Percentiles rank a stretch among this genome's conserved stretches.
Conservation (phyloP, 495 filamentous ascomycete species). For the Parathielavia appendiculata region DNA sequence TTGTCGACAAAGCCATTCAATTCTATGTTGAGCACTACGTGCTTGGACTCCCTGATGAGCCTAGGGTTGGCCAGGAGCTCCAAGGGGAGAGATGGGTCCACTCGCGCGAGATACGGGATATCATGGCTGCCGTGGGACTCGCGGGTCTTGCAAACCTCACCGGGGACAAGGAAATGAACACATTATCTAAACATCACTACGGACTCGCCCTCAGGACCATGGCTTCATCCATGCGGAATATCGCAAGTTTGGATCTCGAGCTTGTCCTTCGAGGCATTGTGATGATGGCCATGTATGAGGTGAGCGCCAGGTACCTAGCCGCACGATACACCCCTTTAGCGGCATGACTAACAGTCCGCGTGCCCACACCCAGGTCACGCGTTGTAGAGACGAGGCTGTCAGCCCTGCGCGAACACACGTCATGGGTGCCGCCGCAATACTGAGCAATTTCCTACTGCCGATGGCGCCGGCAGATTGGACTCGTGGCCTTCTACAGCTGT, state of each 20-base stretch:
- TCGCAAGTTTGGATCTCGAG: slow-evolving; percentile 25
- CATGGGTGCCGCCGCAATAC: slow-evolving; percentile 41
- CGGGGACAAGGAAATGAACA: slow-evolving; percentile 40
- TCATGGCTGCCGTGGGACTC: slow-evolving; percentile 45
- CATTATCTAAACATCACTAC: slow-evolving; percentile 39
- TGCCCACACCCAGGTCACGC: slow-evolving; percentile 16
- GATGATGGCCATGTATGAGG: slow-evolving; percentile 46
- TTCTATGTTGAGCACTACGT: slow-evolving; percentile 47
- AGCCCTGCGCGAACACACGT: slow-evolving; percentile 41
- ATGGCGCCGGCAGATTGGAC: slow-evolving; percentile 28
- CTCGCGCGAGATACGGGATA: slow-evolving; percentile 29
- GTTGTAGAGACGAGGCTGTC: slow-evolving; percentile 21
- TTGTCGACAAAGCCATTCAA: slow-evolving; percentile 40
- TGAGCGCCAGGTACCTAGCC: slow-evolving; percentile 16
- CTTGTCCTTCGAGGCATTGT: slow-evolving; percentile 35
- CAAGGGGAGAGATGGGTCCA: slow-evolving; percentile 25
- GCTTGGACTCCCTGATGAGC: slow-evolving; percentile 45
- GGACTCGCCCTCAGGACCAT: slow-evolving; percentile 37
- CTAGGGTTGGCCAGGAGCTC: slow-evolving; percentile 32
- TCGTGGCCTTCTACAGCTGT: slow-evolving; percentile 38
- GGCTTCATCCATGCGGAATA: slow-evolving; percentile 30
- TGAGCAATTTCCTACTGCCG: slow-evolving; percentile 33
- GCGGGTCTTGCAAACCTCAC: slow-evolving; percentile 41
- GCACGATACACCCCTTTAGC: neutral
- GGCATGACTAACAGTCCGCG: neutral